Conservation (phyloP, 768 basidiomycete genomes). For the Pisolithus marmoratus region DNA sequence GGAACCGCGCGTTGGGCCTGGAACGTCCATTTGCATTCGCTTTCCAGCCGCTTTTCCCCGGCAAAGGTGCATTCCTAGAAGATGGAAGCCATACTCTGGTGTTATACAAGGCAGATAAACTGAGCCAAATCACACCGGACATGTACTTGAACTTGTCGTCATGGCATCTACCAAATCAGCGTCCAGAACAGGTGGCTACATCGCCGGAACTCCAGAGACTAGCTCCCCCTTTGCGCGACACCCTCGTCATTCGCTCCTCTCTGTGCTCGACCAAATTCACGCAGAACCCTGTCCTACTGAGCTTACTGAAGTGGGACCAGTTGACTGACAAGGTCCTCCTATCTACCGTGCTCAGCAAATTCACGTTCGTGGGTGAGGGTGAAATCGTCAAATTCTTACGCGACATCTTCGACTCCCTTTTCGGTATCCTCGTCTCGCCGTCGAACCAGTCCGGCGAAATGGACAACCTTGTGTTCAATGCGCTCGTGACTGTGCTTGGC, state of each 20-base stretch:
- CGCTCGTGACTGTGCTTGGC: slow-evolving; percentile 84
- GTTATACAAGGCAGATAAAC: slow-evolving; percentile 78
- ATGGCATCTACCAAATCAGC: slow-evolving; percentile 49
- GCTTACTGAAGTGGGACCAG: slow-evolving; percentile 76
- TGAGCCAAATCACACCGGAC: slow-evolving; percentile 54
- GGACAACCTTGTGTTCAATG: slow-evolving; percentile 84
- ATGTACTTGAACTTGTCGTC: slow-evolving; percentile 71
- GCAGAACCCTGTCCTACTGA: slow-evolving; percentile 80
- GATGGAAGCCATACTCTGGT: slow-evolving; percentile 86
- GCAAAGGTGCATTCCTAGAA: slow-evolving; percentile 71
- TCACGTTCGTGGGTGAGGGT: slow-evolving; percentile 89
- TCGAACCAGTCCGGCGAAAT: slow-evolving; percentile 73
- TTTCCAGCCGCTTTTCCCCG: slow-evolving; percentile 81
- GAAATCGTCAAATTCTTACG: slow-evolving; percentile 92
- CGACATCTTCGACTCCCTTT: slow-evolving; percentile 89
- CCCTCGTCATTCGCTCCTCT: slow-evolving; percentile 76
- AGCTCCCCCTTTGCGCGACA: slow-evolving; percentile 70
- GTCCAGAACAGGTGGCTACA: slow-evolving; percentile 51
- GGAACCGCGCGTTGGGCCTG: slow-evolving; percentile 40
- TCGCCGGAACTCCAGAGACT: slow-evolving; percentile 57
- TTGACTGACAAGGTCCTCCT: slow-evolving; percentile 60
- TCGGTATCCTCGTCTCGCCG: slow-evolving; percentile 76
- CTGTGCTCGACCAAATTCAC: slow-evolving; percentile 91
- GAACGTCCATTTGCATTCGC: slow-evolving; percentile 90
- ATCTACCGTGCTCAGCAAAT: slow-evolving; percentile 68